phyloP scores from a whole-genome alignment of 2,329 filamentous ascomycete species.

The Venturia oleaginea region DNA sequence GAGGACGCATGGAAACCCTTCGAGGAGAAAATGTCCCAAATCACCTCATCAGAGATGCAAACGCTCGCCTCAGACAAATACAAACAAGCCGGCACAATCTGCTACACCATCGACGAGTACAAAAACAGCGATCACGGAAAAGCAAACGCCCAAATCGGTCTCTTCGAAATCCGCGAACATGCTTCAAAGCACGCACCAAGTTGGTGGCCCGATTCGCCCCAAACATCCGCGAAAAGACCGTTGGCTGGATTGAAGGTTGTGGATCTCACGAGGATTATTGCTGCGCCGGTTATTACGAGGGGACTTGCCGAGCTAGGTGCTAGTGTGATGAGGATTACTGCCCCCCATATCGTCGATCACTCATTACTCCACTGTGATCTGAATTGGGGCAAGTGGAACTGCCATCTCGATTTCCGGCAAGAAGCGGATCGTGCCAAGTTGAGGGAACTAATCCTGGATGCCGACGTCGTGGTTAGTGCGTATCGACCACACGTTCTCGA shows the following conservation, averaged over 20 bases:
- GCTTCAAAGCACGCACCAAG: conserved; percentile 23
- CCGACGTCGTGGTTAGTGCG: conserved; percentile 43
- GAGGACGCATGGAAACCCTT: conserved; percentile 28
- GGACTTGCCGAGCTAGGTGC: conserved; percentile 39
- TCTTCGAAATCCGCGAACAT: conserved; percentile 31
- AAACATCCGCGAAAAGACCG: conserved; percentile 29
- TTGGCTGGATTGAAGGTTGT: conserved; percentile 43
- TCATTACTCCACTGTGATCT: conserved; percentile 36
- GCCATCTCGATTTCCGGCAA: conserved; percentile 34
- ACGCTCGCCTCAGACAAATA: conserved; percentile 28
- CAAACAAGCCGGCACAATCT: conserved; percentile 34
- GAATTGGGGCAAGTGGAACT: conserved; percentile 43
- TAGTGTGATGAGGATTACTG: conserved; percentile 37
- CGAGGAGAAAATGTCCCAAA: conserved; percentile 25
- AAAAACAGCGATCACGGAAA: conserved; percentile 32
- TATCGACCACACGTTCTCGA: conserved; percentile 42
- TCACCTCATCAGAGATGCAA: conserved; percentile 29
- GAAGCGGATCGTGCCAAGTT: conserved; percentile 32
- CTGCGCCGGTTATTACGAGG: conserved; percentile 36
- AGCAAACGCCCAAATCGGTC: conserved; percentile 32
- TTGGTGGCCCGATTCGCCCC: conserved; percentile 34
- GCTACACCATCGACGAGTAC: conserved; percentile 31
- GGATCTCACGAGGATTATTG: conserved; percentile 42
- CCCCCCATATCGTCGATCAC: conserved; percentile 32
- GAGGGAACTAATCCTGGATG: conserved; percentile 35